phyloP scores from a whole-genome alignment of 208 protist species.

The Porcisia deanei region DNA sequence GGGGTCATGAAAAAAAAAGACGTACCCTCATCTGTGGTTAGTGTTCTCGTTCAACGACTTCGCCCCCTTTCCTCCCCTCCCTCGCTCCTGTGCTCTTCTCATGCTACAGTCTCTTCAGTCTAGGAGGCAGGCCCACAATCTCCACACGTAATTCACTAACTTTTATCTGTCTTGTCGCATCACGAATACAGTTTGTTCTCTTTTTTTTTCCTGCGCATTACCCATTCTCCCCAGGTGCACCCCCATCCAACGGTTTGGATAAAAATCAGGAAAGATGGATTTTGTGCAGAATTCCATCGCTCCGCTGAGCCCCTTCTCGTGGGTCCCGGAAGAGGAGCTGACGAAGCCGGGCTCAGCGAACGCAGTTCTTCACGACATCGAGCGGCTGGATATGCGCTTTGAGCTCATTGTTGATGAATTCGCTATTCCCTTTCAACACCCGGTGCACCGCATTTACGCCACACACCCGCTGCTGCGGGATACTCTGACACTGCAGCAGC shows the following conservation, averaged over 20 bases:
- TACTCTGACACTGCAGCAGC: slow-evolving; percentile 68
- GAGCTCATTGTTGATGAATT: slow-evolving; percentile 64
- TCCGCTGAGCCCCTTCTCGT: slow-evolving; percentile 77
- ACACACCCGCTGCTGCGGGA: slow-evolving; percentile 56
- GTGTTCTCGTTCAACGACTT: too few relatives aligned
- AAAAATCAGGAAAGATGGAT: slow-evolving; percentile 40
- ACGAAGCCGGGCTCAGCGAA: slow-evolving; percentile 9
- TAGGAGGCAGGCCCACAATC: too few relatives aligned
- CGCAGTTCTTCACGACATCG: slow-evolving; percentile 45
- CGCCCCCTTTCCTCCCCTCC: too few relatives aligned
- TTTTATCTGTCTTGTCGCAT: background rate
- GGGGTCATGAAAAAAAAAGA: too few relatives aligned
- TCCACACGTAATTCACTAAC: too few relatives aligned
- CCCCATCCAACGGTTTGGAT: background rate
- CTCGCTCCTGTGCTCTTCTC: too few relatives aligned
- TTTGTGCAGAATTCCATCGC: slow-evolving; percentile 32
- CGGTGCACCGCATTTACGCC: slow-evolving; percentile 53
- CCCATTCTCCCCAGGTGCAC: background rate
- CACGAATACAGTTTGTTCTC: background rate
- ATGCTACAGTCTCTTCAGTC: too few relatives aligned
- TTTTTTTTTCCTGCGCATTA: background rate
- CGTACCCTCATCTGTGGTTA: too few relatives aligned
- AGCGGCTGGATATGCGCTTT: slow-evolving; percentile 61
- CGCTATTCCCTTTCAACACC: slow-evolving; percentile 53
- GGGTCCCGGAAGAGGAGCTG: slow-evolving; percentile 31